phyloP scores from a whole-genome alignment of 768 basidiomycete genomes.

The Panaeolus papilionaceus region DNA sequence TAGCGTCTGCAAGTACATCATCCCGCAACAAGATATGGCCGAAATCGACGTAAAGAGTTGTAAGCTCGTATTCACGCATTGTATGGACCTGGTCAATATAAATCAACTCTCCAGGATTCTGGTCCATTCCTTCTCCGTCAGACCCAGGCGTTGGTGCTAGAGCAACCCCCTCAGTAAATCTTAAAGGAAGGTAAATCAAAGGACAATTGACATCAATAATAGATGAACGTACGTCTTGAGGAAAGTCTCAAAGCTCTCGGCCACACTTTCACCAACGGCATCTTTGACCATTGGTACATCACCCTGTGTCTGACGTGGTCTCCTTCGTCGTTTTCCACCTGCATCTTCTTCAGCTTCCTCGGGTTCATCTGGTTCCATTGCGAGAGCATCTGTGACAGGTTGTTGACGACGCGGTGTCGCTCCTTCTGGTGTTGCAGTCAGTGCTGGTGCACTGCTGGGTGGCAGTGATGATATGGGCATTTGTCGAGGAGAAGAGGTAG shows the following conservation, averaged over 20 bases:
- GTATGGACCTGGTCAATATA: conserved; percentile 95
- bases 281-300: conserved; percentile 92
- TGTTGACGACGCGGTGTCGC: conserved; percentile 48
- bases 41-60: conserved; percentile 97
- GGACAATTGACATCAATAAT: conserved; percentile 8
- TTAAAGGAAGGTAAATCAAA: conserved; percentile 38
- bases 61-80: conserved; percentile 94
- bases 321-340: conserved; percentile 43
- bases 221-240: conserved; percentile 76
- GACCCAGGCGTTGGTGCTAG: conserved; percentile 83
- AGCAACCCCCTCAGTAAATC: conserved; percentile 84
- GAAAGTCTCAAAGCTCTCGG: conserved; percentile 91
- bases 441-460: conserved; percentile 54
- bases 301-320: conserved; percentile 56
- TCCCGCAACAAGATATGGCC: conserved; percentile 89
- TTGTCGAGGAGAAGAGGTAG: conserved; percentile 57
- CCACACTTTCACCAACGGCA: conserved; percentile 94
- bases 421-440: conserved; percentile 37
- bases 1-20: conserved; percentile 92
- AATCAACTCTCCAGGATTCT: conserved; percentile 66
- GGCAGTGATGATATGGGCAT: conserved; percentile 55
- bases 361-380: conserved; percentile 59
- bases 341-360: conserved; percentile 44
- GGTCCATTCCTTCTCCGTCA: conserved; percentile 65
- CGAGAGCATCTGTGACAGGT: conserved; percentile 60